phyloP scores from a whole-genome alignment of 345 rosid genomes.

The Lepidium aucheri region DNA sequence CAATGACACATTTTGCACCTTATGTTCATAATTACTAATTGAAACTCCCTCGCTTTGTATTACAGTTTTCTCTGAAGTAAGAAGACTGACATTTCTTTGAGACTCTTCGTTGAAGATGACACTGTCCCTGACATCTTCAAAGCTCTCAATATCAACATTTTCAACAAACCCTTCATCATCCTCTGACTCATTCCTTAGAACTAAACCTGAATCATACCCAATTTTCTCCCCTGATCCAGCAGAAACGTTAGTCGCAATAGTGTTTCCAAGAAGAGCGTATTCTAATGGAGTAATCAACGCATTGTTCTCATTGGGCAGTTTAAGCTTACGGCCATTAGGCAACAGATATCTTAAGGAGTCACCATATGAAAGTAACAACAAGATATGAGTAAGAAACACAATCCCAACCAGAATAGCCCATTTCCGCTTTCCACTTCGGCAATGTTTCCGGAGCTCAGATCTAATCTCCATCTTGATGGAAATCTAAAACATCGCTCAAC shows the following conservation, averaged over 20 bases:
- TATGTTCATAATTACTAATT: constrained; percentile 7
- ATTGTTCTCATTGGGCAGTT: constrained; percentile 34
- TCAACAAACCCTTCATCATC: constrained; percentile 27
- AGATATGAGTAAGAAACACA: constrained; percentile 48
- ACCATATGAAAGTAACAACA: constrained; percentile 37
- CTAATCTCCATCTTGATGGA: constrained; percentile 33
- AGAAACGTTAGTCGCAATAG: constrained; percentile 46
- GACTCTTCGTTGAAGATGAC: constrained; percentile 30
- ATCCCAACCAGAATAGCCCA: constrained; percentile 46
- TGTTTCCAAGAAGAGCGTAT: constrained; percentile 41
- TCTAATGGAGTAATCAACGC: constrained; percentile 30
- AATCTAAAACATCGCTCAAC: not conserved
- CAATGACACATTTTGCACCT: not conserved
- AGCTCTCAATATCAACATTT: constrained; percentile 19
- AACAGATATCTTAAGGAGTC: constrained; percentile 33
- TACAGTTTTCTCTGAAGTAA: constrained; percentile 21
- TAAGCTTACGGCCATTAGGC: constrained; percentile 60
- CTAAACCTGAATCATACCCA: constrained; percentile 16
- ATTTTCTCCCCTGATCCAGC: constrained; percentile 15
- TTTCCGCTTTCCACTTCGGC: constrained; percentile 37
- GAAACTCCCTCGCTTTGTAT: constrained; percentile 12
- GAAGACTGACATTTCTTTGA: constrained; percentile 9
- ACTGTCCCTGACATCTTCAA: constrained; percentile 30
- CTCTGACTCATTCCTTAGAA: constrained; percentile 9
- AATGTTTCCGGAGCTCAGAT: constrained; percentile 28